Base-by-base conservation (phyloP, 768 basidiomycete genomes). In the Leccinellum luteum region DNA sequence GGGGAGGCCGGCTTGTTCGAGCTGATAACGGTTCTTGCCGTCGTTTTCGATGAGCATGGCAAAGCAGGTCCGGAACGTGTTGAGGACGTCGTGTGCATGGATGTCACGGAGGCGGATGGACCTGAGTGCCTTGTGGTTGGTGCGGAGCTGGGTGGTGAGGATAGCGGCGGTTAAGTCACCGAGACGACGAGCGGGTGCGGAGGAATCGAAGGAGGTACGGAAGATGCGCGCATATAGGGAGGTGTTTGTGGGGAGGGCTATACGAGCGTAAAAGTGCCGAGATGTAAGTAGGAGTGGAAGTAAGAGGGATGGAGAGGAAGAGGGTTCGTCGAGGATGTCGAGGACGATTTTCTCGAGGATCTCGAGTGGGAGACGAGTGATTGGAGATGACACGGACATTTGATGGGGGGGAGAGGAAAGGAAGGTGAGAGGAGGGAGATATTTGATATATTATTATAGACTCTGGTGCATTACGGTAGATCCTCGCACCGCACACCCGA, bases 11-110 rank as follows among this genome's bases (percentile, higher is more conserved):
- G 82, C 86, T 23, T 70, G 74, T 55, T 80, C 74, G 49, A 89
- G 80, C 69, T 85, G 85, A 4, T 63, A 71, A 34, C 76, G 75
- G 66, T 90, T 90, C 66, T 78, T 79, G 32, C 85, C 86, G 69
- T 89, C 87, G 70, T 86, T 83, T 60, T 89, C 87, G 4, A 81
- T 71, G 68, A 86, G 67, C 77, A 90, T 80, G 44, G 86, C 63
- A 52, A 79, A 82, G 6, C 77, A 76, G 0, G 70, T 72, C 71
- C 79, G 81, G 21, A 90, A 75, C 1, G 72, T 64, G 0, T 70
- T 62, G 13, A 68, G 61, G 56, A 75, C 21, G 34, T 56, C 34
- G 23, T 54, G 27, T 14, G 81, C 76, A 21, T 71, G 58, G 44
- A 77, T 62, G 55, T 79, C 61, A 27, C 66, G 61, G 1, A 60